phyloP scores from a whole-genome alignment of 1,139 yeast genomes.

The Geotrichum histeridarum region DNA sequence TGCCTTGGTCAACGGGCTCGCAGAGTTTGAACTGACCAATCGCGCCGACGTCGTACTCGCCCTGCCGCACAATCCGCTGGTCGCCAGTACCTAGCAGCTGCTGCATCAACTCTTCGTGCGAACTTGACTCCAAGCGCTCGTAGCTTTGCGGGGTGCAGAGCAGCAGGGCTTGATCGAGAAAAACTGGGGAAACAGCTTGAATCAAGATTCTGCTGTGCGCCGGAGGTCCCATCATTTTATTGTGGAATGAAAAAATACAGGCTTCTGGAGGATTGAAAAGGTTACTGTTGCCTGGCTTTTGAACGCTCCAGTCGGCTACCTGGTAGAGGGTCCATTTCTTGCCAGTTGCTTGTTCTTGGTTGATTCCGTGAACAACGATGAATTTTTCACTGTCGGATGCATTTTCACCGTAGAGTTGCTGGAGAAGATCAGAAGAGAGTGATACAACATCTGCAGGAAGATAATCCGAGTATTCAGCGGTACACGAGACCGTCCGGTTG shows the following conservation, averaged over 20 bases:
- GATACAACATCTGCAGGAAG: conserved; percentile 6
- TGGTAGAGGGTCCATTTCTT: conserved; percentile 13
- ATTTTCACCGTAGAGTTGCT: neutral
- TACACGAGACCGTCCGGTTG: neutral
- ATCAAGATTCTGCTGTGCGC: conserved; percentile 5
- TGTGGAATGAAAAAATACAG: conserved; percentile 3
- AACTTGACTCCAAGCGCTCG: conserved; percentile 16
- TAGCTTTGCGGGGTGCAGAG: conserved; percentile 27
- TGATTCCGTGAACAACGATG: conserved; percentile 12
- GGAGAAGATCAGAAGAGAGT: conserved; percentile 10
- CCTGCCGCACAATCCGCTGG: conserved; percentile 31
- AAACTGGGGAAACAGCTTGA: conserved; percentile 12
- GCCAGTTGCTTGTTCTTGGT: neutral
- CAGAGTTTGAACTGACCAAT: conserved; percentile 46
- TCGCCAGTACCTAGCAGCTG: conserved; percentile 14
- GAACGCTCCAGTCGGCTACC: neutral
- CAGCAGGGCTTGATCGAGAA: conserved; percentile 26
- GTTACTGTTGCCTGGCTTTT: neutral
- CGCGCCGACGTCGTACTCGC: conserved; percentile 25
- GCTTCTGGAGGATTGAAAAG: neutral
- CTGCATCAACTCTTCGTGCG: conserved; percentile 17
- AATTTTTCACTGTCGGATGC: neutral
- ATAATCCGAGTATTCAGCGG: conserved; percentile 4
- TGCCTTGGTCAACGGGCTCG: conserved; percentile 72
- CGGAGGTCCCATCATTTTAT: conserved; percentile 14